Percentiles rank a stretch among this genome's conserved stretches.
Evolutionary conservation across 2,329 filamentous ascomycete genomes (phyloP).

Genomic region (Fusarium poae): DNA sequence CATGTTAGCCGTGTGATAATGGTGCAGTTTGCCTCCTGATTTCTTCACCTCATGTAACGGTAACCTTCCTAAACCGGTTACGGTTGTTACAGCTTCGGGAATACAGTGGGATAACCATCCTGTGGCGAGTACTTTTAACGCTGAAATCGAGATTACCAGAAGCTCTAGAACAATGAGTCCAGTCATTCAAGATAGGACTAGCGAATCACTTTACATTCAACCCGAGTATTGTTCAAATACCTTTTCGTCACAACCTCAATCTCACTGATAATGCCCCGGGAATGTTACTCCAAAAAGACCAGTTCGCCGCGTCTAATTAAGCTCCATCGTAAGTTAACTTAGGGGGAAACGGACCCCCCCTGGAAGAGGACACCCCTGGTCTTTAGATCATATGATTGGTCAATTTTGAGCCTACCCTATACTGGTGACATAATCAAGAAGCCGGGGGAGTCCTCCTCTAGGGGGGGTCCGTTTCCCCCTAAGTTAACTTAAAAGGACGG

Average conservation of each 20-base stretch:
- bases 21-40: neutral
- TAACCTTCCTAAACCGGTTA: slow-evolving; percentile 40
- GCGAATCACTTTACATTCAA: neutral
- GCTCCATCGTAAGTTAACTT: neutral
- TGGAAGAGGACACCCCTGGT: no score
- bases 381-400: no score
- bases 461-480: no score
- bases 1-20: neutral
- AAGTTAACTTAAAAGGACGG: no score
- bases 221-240: neutral
- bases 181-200: neutral
- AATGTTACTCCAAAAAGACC: neutral
- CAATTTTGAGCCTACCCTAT: no score
- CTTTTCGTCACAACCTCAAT: neutral
- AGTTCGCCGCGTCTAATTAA: neutral
- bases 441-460: no score
- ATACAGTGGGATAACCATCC: slow-evolving; percentile 6
- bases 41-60: slow-evolving; percentile 31
- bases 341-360: no score
- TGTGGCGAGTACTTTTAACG: slow-evolving; percentile 11
- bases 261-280: neutral
- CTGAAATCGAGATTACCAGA: neutral
- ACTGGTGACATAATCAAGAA: no score
- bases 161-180: neutral
- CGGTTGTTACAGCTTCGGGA: slow-evolving; percentile 8